A percentile compares a stretch with the other conserved stretches of the same genome.
Evolutionary conservation across 495 filamentous ascomycete genomes (phyloP).

Genomic region (Neurospora africana): DNA sequence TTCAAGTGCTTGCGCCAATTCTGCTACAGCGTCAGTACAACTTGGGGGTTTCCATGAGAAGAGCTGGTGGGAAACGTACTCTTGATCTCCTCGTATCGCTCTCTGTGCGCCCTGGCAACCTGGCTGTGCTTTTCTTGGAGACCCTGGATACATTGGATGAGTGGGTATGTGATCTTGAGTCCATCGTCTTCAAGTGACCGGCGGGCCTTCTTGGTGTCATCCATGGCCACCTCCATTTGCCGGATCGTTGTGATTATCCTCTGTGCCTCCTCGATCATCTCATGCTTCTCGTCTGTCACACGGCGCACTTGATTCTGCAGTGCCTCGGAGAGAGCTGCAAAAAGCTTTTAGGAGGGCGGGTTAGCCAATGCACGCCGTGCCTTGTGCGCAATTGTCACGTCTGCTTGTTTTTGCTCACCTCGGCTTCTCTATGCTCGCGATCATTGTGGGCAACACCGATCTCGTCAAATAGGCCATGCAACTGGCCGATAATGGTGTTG

Average conservation of each 20-base stretch:
- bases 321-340: constrained; percentile 76
- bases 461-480: constrained; percentile 91
- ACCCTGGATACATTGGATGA: constrained; percentile 61
- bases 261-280: constrained; percentile 77
- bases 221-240: constrained; percentile 88
- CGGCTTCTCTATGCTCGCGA: constrained; percentile 73
- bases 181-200: constrained; percentile 46
- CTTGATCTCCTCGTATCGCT: constrained; percentile 88
- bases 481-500: constrained; percentile 76
- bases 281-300: constrained; percentile 77
- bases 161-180: constrained; percentile 66
- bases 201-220: constrained; percentile 55
- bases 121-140: constrained; percentile 78
- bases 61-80: constrained; percentile 45
- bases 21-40: constrained; percentile 33
- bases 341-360: constrained; percentile 46
- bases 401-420: constrained; percentile 40
- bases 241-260: constrained; percentile 71
- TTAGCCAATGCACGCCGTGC: neutral
- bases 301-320: constrained; percentile 71
- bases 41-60: neutral
- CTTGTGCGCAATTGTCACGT: neutral
- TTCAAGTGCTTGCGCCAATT: constrained; percentile 84
- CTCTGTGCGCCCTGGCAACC: constrained; percentile 69
- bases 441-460: constrained; percentile 88